phyloP scores from a whole-genome alignment of 495 filamentous ascomycete genomes.

The Neurospora hispaniola region DNA sequence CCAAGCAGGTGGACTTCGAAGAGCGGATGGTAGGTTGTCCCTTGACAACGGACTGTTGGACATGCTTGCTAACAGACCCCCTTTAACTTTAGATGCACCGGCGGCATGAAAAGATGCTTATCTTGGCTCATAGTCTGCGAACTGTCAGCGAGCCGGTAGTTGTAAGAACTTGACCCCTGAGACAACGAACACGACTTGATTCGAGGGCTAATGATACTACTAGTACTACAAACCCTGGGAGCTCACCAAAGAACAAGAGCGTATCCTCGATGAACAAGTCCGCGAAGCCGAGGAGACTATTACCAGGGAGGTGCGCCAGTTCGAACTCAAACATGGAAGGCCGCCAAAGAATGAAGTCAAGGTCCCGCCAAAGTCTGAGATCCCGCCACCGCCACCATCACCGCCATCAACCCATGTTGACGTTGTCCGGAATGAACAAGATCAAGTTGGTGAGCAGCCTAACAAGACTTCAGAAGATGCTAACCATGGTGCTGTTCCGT shows the following conservation, averaged over 20 bases:
- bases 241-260: constrained; percentile 42
- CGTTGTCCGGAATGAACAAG: background rate
- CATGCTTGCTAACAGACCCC: background rate
- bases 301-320: constrained; percentile 34
- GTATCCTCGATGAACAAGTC: constrained; percentile 37
- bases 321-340: constrained; percentile 13
- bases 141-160: constrained; percentile 67
- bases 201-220: constrained; percentile 14
- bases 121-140: constrained; percentile 62
- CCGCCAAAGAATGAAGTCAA: background rate
- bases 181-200: background rate
- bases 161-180: constrained; percentile 38
- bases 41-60: background rate
- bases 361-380: background rate
- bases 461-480: constrained; percentile 32
- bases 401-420: background rate
- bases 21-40: constrained; percentile 57
- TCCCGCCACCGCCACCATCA: background rate
- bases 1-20: constrained; percentile 68
- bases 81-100: constrained; percentile 56
- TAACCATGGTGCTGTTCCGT: constrained; percentile 21
- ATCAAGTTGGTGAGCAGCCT: constrained; percentile 31
- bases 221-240: constrained; percentile 91
- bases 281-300: constrained; percentile 35
- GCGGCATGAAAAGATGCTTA: constrained; percentile 60